A percentile compares a stretch with the other conserved stretches of the same genome.
These are phyloP conservation scores for Quercus gilva DNA, from an alignment of 306 rosid species.

Conservation along the genomic window DNA sequence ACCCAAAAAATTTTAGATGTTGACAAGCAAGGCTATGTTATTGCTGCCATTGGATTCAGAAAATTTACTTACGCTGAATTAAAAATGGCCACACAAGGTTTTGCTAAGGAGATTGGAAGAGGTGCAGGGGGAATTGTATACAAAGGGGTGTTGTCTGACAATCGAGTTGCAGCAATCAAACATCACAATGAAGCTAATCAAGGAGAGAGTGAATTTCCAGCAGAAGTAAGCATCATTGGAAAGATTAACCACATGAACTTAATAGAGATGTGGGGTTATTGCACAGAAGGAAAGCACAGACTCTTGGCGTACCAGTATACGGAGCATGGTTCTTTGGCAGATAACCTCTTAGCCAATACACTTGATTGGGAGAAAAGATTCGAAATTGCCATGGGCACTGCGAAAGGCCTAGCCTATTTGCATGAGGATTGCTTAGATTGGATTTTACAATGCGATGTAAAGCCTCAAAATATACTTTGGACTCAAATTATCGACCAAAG, in stretches of 20 bases:
- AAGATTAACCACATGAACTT: conserved; percentile 36
- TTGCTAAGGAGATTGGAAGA: conserved; percentile 59
- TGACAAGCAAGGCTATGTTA: too few relatives aligned
- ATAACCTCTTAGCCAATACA: conserved; percentile 8
- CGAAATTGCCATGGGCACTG: conserved; percentile 34
- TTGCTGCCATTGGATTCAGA: conserved; percentile 47
- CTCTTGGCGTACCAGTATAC: conserved; percentile 31
- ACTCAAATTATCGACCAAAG: conserved; percentile 23
- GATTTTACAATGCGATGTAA: conserved; percentile 50
- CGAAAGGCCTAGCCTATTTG: conserved; percentile 47
- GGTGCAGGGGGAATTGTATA: conserved; percentile 62
- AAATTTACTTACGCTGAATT: conserved; percentile 47
- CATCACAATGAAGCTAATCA: conserved; percentile 27
- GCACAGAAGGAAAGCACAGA: conserved; percentile 28
- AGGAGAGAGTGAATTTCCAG: conserved; percentile 35
- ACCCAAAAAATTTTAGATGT: not conserved
- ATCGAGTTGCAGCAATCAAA: conserved; percentile 46
- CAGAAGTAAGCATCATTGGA: conserved; percentile 35
- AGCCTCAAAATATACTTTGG: conserved; percentile 39
- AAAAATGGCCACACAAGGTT: conserved; percentile 40
- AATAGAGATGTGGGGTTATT: conserved; percentile 44
- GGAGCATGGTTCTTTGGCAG: conserved; percentile 30
- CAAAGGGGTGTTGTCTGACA: conserved; percentile 40
- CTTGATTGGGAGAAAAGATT: conserved; percentile 33
- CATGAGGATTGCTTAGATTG: conserved; percentile 67